phyloP scores from a whole-genome alignment of 1,139 yeast genomes.

The Lodderomyces elongisporus region DNA sequence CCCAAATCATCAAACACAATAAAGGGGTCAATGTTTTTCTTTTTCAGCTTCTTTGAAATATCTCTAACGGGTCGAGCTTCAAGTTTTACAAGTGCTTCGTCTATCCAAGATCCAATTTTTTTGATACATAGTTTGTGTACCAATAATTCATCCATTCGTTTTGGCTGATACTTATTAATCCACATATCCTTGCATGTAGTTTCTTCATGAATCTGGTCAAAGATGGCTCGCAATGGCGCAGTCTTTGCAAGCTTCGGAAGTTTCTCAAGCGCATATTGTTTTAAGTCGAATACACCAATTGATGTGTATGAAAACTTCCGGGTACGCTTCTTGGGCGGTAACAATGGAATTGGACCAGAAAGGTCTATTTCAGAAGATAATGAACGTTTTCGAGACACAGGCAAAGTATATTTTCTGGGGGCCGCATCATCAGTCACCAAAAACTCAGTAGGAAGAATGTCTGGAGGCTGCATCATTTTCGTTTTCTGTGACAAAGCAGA shows the following conservation, averaged over 20 bases:
- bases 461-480: conserved; percentile 21
- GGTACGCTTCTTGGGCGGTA: too few species aligned
- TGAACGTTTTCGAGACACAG: too few species aligned
- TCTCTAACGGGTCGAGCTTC: conserved; percentile 27
- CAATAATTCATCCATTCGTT: conserved; percentile 30
- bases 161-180: conserved; percentile 45
- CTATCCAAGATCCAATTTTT: conserved; percentile 44
- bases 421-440: conserved; percentile 16
- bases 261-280: conserved; percentile 9
- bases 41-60: conserved; percentile 17
- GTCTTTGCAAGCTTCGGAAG: conserved; percentile 13
- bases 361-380: too few species aligned
- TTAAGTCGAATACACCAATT: too few species aligned
- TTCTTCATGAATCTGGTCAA: conserved; percentile 12
- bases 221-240: conserved; percentile 21
- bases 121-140: conserved; percentile 19
- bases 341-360: too few species aligned
- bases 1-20: conserved; percentile 31
- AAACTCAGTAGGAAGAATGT: conserved; percentile 15
- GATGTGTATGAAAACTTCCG: too few species aligned
- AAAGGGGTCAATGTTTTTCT: conserved; percentile 19
- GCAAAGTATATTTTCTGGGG: too few species aligned
- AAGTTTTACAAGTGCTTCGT: conserved; percentile 38
- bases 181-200: conserved; percentile 22
- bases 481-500: conserved; percentile 21